These are phyloP conservation scores for Brassica incana DNA, from an alignment of 345 rosid species.

Conservation along the genomic window DNA sequence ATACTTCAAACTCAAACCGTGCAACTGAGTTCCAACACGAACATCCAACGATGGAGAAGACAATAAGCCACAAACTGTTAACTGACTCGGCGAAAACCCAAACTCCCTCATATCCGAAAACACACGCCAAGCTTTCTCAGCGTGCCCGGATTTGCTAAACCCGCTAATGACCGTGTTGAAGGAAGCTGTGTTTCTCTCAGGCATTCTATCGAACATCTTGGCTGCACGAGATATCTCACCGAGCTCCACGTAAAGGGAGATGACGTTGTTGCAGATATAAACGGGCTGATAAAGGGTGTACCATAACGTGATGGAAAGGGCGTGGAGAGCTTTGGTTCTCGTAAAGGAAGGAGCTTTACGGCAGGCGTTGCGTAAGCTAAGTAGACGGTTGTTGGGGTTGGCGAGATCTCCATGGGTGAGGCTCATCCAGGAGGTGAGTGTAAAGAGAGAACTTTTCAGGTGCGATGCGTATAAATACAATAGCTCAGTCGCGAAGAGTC, in stretches of 20 bases:
- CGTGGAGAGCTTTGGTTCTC: slow-evolving; percentile 64
- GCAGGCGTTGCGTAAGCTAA: slow-evolving; percentile 51
- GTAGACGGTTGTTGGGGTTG: slow-evolving; percentile 47
- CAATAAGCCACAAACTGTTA: slow-evolving; percentile 58
- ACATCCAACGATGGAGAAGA: slow-evolving; percentile 52
- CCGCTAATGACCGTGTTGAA: slow-evolving; percentile 57
- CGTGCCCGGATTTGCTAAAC: slow-evolving; percentile 44
- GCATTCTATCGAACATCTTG: slow-evolving; percentile 69
- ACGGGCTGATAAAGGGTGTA: slow-evolving; percentile 48
- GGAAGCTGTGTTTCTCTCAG: slow-evolving; percentile 56
- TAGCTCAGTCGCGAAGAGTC: not conserved
- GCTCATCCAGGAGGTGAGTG: slow-evolving; percentile 47
- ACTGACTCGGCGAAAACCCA: slow-evolving; percentile 56
- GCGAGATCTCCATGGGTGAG: slow-evolving; percentile 40
- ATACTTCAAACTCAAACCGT: slow-evolving; percentile 56
- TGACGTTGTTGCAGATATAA: slow-evolving; percentile 61
- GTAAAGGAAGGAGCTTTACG: slow-evolving; percentile 48
- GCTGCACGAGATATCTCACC: slow-evolving; percentile 47
- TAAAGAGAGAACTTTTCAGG: not conserved
- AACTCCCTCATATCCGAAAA: slow-evolving; percentile 52
- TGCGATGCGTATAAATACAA: not conserved
- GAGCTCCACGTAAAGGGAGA: slow-evolving; percentile 37
- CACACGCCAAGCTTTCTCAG: slow-evolving; percentile 46
- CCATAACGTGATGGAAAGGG: slow-evolving; percentile 54
- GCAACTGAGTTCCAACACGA: slow-evolving; percentile 58